phyloP scores from a whole-genome alignment of 345 rosid species.

The Salix arbutifolia region DNA sequence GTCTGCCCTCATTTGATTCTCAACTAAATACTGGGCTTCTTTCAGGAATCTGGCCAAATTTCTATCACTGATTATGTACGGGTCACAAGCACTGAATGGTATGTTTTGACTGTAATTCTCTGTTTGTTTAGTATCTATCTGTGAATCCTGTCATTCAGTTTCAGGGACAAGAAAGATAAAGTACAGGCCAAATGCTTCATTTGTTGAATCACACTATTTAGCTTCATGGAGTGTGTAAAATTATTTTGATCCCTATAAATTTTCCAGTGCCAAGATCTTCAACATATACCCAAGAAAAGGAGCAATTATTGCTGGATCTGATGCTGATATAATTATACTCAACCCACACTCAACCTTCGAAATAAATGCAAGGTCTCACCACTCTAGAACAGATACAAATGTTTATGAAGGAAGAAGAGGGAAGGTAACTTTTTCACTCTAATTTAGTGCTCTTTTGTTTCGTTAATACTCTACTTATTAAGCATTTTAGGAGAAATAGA shows the following conservation, averaged over 20 bases:
- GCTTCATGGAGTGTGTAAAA: not conserved
- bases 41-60: slow-evolving; percentile 74
- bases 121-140: not conserved
- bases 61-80: slow-evolving; percentile 67
- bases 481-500: not conserved
- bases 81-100: slow-evolving; percentile 81
- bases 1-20: not conserved
- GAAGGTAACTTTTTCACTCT: slow-evolving; percentile 42
- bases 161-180: not conserved
- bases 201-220: not conserved
- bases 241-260: not conserved
- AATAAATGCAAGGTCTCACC: slow-evolving; percentile 71
- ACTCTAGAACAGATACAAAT: slow-evolving; percentile 83
- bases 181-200: not conserved
- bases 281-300: slow-evolving; percentile 91
- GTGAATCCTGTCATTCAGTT: not conserved
- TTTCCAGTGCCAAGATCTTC: slow-evolving; percentile 82
- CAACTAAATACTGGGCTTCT: slow-evolving; percentile 5
- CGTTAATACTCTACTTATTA: not conserved
- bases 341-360: slow-evolving; percentile 79
- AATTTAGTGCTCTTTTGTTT: not conserved
- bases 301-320: slow-evolving; percentile 87
- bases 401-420: slow-evolving; percentile 77
- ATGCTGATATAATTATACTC: slow-evolving; percentile 89
- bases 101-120: slow-evolving; percentile 16